Percentiles rank a stretch among this genome's conserved stretches.
Conservation (phyloP, 139 green algal genomes). For the Chlamydomonas sp. region DNA sequence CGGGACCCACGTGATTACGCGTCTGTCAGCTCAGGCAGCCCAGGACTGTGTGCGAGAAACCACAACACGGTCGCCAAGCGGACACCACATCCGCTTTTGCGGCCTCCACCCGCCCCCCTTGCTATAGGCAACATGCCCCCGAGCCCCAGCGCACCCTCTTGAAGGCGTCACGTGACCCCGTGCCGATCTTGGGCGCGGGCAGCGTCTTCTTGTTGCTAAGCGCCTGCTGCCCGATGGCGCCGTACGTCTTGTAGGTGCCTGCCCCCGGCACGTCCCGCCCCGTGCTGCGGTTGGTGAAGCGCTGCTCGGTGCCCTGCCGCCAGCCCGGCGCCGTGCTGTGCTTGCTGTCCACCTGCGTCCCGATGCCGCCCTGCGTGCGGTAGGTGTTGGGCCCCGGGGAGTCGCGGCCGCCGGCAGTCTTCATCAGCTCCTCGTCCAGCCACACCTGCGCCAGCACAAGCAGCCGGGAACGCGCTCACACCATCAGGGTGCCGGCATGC, state of each 20-base stretch:
- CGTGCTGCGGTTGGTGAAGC: constrained; percentile 47
- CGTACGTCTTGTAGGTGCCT: constrained; percentile 57
- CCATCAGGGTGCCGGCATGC: not conserved
- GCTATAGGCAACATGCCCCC: too few species aligned
- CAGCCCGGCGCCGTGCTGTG: constrained; percentile 38
- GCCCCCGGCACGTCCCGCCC: constrained; percentile 57
- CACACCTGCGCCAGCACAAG: constrained; percentile 50
- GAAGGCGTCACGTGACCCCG: constrained; percentile 54
- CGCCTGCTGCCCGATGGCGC: constrained; percentile 60
- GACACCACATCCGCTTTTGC: not conserved
- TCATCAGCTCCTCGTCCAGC: constrained; percentile 72
- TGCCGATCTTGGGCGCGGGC: constrained; percentile 64
- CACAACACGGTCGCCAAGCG: too few species aligned
- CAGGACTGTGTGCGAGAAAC: too few species aligned
- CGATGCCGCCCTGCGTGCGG: constrained; percentile 45
- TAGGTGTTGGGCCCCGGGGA: constrained; percentile 65
- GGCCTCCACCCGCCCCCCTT: not conserved
- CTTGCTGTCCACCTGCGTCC: constrained; percentile 58
- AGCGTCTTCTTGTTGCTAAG: constrained; percentile 67
- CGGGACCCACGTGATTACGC: not conserved
- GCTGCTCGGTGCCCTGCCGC: constrained; percentile 45
- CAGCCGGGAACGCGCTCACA: too few species aligned
- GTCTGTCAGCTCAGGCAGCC: not conserved
- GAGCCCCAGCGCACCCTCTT: constrained; percentile 53
- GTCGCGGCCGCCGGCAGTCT: constrained; percentile 51